Evolutionary conservation across 2,329 filamentous ascomycete species (phyloP), one percentile per base, ranked within the genome.

Genomic region (Coniochaeta sp.): DNA sequence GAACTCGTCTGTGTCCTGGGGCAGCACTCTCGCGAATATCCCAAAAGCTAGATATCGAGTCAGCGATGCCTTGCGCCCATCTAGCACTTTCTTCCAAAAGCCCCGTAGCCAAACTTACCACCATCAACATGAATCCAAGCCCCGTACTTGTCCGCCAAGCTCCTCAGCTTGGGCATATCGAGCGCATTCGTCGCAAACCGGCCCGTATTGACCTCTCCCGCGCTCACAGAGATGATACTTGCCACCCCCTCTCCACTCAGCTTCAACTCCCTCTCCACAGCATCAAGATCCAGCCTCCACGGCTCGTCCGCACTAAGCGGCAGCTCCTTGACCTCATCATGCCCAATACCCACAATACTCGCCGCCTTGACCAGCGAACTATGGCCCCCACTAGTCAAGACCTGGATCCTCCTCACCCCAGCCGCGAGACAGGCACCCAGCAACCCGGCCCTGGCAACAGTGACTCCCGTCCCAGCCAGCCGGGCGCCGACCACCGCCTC

Each of bases 81-180:
- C 43, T n/a, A 56, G 28, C n/a, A 17, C 6, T 26, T 16, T 16
- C 16, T 34, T 19, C 19, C 52, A 19, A 28, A 26, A 7, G 9
- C 33, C 2, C 6, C 19, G 11, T 6, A 28, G n/a, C 31, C 0
- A 16, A 52, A 72, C 78, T 60, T 68, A 85, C 84, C 85, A 52
- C 89, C 93, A 68, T 97, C 93, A 8, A 93, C 87, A 72, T 98
- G 93, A 43, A 97, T 80, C 93, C 93, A 97, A 0, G 91, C 88
- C 1, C 82, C 81, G 65, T 93, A 86, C 64, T 79, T 77, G 66
- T 95, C 87, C 50, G 90, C 91, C 43, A 96, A 70, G 5, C 77
- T 74, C 62, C 93, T 82, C 40, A 97, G 73, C 60, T 78, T 77
- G 59, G 73, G 71, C 77, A 87, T 87, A 63, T 92, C 77, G 2